Base-by-base conservation (phyloP, 768 basidiomycete species). In the Tricholoma hemisulphureum region DNA sequence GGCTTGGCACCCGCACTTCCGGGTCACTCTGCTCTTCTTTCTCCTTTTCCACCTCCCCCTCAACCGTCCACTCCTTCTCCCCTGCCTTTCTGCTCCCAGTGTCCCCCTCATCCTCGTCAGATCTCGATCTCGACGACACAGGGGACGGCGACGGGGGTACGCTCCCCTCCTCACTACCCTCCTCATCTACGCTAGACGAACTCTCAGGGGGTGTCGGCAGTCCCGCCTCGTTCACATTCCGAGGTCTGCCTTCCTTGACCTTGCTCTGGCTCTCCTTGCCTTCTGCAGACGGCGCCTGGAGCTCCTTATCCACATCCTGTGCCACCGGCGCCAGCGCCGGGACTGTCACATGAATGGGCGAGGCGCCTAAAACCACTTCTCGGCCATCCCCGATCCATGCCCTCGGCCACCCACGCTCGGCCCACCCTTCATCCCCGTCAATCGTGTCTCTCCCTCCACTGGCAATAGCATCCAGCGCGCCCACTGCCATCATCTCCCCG, bases 401-500 rank as follows among this genome's bases (percentile, higher is more conserved):
- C 18, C 63, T 39, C 23, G 63, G 63, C 59, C 63, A 60, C 13
- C 56, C 58, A 21, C 28, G 61, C 61, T 4, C 46, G 16, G 26
- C 58, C 52, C 20, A 54, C 52, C 32, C 52, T 24, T 26, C 55
- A 41, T 51, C 41, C 7, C 16, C 53, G 5, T 32, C 56, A 24
- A 8, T 45, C 16, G 5, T 24, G 2, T 29, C 26, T n/a, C 16
- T 41, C 6, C 18, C 18, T 52, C 10, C 32, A 32, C 57, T 63
- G 6, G 57, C 60, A n/a, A 60, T 61, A 10, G 24, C 45, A 46
- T 74, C 73, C 41, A 74, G 51, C 51, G 59, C 56, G 0, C 74
- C 73, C 2, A 68, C 55, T 1, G 75, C 50, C 8, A 75, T 45
- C 45, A 67, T 58, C 57, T 72, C 75, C n/a, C 67, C 73, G 1